Evolutionary conservation across 257 asterid genomes (phyloP).

Genomic region (Marsdenia floribunda): DNA sequence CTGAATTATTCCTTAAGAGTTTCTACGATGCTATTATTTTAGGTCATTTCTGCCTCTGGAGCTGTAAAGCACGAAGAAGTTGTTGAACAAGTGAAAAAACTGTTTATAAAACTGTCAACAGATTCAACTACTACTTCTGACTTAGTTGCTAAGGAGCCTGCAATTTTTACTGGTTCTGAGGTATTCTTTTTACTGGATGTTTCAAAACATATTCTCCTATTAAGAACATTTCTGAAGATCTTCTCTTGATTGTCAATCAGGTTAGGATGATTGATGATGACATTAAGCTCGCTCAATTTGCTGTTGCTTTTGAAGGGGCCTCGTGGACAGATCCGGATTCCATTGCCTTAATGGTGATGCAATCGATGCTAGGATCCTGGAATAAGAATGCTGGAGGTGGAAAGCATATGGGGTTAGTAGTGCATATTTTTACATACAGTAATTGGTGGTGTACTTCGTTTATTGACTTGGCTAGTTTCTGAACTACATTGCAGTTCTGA

Average conservation of each 20-base stretch:
- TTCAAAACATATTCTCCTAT: constrained; percentile 12
- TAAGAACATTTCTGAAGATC: neutral
- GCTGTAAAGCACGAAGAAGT: constrained; percentile 84
- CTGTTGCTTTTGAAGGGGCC: constrained; percentile 89
- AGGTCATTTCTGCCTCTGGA: constrained; percentile 84
- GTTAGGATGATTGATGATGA: constrained; percentile 80
- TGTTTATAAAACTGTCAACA: constrained; percentile 60
- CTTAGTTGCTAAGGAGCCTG: constrained; percentile 63
- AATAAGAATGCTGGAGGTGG: constrained; percentile 67
- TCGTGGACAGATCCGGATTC: constrained; percentile 94
- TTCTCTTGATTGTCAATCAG: constrained; percentile 29
- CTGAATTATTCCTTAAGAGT: constrained; percentile 1
- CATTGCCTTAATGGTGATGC: constrained; percentile 83
- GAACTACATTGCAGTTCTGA: constrained; percentile 44
- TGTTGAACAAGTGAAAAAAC: constrained; percentile 61
- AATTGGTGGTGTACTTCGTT: neutral
- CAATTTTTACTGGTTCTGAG: constrained; percentile 89
- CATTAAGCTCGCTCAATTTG: constrained; percentile 70
- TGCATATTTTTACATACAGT: constrained; percentile 1
- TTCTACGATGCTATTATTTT: constrained; percentile 14
- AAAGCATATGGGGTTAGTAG: constrained; percentile 78
- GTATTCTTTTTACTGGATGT: constrained; percentile 31
- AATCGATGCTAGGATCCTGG: constrained; percentile 82
- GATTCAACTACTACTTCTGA: constrained; percentile 54
- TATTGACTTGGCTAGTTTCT: constrained; percentile 17